Percentiles rank a stretch among this genome's conserved stretches.
Evolutionary conservation across 139 green algal genomes (phyloP).

Genomic region (Limnomonas spitsbergensis): DNA sequence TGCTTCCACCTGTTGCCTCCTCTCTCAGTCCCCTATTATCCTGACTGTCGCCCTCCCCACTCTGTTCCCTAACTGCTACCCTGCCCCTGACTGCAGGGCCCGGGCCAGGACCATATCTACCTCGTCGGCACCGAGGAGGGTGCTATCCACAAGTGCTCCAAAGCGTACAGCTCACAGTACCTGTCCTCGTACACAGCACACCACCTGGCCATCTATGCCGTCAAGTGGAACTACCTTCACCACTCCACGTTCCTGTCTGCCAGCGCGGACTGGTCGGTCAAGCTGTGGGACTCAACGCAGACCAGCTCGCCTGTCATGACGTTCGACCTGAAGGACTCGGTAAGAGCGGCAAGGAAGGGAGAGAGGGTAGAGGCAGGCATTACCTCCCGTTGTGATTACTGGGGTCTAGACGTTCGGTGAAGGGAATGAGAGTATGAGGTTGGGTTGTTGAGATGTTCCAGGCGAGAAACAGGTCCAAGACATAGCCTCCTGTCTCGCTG

Average conservation of each 20-base stretch:
- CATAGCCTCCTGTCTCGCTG: too few species aligned
- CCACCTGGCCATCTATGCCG: constrained; percentile 68
- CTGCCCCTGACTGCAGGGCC: not conserved
- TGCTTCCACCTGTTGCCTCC: too few species aligned
- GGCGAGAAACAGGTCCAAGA: too few species aligned
- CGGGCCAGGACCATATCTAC: constrained; percentile 64
- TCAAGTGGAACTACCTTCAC: constrained; percentile 84
- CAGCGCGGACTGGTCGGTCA: constrained; percentile 88
- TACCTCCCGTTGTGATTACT: too few species aligned
- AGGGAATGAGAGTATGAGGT: too few species aligned
- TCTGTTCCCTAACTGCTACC: too few species aligned
- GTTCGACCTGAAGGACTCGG: constrained; percentile 30
- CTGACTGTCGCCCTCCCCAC: too few species aligned
- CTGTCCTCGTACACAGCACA: constrained; percentile 67
- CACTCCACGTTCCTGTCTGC: constrained; percentile 78
- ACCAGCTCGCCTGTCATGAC: constrained; percentile 24
- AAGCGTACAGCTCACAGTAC: constrained; percentile 80
- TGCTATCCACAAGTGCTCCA: constrained; percentile 83
- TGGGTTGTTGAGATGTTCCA: too few species aligned
- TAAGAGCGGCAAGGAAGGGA: not conserved
- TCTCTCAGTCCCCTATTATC: too few species aligned
- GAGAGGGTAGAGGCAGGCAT: too few species aligned
- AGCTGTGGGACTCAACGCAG: constrained; percentile 53
- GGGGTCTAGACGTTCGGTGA: too few species aligned
- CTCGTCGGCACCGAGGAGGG: constrained; percentile 88